Conservation (phyloP, 176 grass and related monocot species). For the Avena atlantica region DNA sequence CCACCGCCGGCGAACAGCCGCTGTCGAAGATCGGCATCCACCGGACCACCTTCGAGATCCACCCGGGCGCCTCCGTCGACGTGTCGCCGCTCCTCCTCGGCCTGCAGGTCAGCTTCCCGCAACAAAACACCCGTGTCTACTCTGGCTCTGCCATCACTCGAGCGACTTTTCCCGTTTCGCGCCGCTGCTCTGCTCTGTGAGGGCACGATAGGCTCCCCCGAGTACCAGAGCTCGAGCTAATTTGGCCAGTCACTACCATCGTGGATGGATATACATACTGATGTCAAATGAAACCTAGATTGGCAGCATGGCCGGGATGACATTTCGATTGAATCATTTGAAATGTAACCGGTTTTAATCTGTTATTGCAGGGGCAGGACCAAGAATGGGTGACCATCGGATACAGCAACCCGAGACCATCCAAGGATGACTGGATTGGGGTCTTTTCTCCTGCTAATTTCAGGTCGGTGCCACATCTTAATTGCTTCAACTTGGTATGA, state of each 20-base stretch:
- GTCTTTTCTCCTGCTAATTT: constrained; percentile 96
- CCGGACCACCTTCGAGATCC: constrained; percentile 52
- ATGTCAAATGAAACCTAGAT: not conserved
- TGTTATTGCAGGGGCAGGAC: constrained; percentile 58
- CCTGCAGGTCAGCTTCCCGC: constrained; percentile 50
- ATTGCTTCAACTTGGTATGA: not conserved
- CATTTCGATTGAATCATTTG: not conserved
- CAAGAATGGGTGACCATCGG: constrained; percentile 80
- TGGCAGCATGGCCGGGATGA: not conserved
- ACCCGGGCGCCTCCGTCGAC: constrained; percentile 55
- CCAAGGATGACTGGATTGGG: constrained; percentile 87
- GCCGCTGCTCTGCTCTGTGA: not conserved
- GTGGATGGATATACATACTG: not conserved
- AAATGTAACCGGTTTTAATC: not conserved
- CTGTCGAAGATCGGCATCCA: constrained; percentile 85
- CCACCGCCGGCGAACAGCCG: constrained; percentile 61
- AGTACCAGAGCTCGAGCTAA: not conserved
- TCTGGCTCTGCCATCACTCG: not conserved
- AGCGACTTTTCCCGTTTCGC: not conserved
- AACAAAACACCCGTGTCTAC: not conserved
- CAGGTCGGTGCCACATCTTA: constrained; percentile 58
- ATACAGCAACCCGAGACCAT: constrained; percentile 64
- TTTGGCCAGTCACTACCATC: not conserved
- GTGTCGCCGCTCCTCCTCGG: constrained; percentile 74
- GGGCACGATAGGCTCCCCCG: not conserved